phyloP scores from a whole-genome alignment of 1,284 basidiomycete genomes.

The Jaminaea rosea region DNA sequence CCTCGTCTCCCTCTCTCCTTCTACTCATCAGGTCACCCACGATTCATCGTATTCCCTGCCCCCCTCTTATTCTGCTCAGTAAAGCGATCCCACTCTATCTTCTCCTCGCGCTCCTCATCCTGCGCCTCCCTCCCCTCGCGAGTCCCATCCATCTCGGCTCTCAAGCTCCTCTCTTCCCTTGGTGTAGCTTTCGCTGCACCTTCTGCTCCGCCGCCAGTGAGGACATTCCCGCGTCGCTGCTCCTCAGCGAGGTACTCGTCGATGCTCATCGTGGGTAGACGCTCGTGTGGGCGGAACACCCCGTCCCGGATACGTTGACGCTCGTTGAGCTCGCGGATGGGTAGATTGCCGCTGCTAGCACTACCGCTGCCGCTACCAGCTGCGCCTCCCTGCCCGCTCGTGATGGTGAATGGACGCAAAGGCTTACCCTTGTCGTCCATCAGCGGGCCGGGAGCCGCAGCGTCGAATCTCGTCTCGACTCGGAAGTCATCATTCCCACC shows the following conservation, averaged over 20 bases:
- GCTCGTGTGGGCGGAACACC: conserved; percentile 78
- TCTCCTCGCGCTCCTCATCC: conserved; percentile 51
- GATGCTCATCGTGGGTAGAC: conserved; percentile 88
- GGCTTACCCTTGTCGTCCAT: conserved; percentile 32
- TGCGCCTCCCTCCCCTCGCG: conserved; percentile 59
- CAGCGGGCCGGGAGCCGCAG: conserved; percentile 18
- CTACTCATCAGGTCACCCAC: conserved; percentile 53
- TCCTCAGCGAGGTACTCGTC: conserved; percentile 92
- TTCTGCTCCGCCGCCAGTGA: conserved; percentile 73
- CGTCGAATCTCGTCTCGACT: conserved; percentile 20
- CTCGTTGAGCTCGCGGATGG: conserved; percentile 75
- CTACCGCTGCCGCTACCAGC: not conserved
- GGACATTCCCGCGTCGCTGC: conserved; percentile 69
- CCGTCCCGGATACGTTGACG: conserved; percentile 63
- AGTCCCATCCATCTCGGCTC: conserved; percentile 68
- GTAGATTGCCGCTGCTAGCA: conserved; percentile 59
- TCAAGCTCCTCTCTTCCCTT: conserved; percentile 13
- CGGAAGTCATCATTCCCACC: conserved; percentile 24
- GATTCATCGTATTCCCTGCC: conserved; percentile 88
- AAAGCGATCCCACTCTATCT: conserved; percentile 34
- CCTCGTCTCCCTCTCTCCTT: too few species aligned
- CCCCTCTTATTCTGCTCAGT: conserved; percentile 53
- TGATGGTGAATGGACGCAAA: conserved; percentile 41
- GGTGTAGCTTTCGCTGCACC: conserved; percentile 62
- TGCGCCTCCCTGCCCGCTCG: conserved; percentile 1